These are phyloP conservation scores for Tagetes patula DNA, from an alignment of 129 eudicot species.

Conservation along the genomic window DNA sequence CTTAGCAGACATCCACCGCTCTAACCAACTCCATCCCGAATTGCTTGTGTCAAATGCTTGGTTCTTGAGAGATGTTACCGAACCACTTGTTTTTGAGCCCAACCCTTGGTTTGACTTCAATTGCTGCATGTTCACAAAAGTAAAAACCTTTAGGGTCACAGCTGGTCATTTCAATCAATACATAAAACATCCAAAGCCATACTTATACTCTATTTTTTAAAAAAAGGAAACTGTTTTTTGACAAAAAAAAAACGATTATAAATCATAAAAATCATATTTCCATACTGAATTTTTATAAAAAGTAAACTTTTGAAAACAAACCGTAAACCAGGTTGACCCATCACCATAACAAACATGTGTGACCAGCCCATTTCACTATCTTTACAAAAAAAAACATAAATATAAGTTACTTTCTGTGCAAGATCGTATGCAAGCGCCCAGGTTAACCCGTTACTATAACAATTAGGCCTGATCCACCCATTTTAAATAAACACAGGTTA, in stretches of 20 bases:
- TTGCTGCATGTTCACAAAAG: constrained; percentile 41
- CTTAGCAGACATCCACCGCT: constrained; percentile 96
- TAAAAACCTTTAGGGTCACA: not conserved
- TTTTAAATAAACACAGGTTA: constrained; percentile 10
- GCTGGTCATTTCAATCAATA: not conserved
- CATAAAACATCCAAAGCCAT: not conserved
- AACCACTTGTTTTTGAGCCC: constrained; percentile 33
- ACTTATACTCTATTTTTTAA: not conserved
- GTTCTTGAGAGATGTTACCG: constrained; percentile 43
- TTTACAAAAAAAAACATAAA: not conserved
- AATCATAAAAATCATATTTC: too few species aligned
- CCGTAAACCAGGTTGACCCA: too few species aligned
- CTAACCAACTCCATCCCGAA: constrained; percentile 98
- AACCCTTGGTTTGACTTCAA: constrained; percentile 52
- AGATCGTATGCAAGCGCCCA: constrained; percentile 87
- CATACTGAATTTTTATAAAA: too few species aligned
- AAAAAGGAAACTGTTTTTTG: not conserved
- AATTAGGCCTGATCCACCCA: too few species aligned
- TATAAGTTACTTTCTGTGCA: constrained; percentile 67
- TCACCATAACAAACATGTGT: too few species aligned
- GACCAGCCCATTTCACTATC: not conserved
- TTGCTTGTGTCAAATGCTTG: constrained; percentile 50
- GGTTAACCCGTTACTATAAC: too few species aligned
- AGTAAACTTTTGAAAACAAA: too few species aligned
- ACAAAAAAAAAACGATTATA: not conserved